Conservation (phyloP, 768 basidiomycete genomes). For the Phanerochaete carnosa region DNA sequence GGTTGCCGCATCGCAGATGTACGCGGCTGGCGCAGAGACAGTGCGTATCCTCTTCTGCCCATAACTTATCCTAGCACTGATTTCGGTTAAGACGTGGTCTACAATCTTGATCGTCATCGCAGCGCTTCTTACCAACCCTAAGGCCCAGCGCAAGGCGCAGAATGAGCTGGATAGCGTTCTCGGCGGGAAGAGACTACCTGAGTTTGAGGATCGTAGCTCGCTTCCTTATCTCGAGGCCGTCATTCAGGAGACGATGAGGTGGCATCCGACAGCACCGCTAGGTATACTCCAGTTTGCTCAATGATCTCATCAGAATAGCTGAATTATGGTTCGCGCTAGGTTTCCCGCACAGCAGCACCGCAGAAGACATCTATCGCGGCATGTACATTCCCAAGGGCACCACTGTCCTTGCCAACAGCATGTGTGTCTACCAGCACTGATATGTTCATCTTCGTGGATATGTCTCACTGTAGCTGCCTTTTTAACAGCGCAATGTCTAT, state of each 20-base stretch:
- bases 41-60: not conserved
- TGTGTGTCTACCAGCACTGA: no score
- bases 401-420: slow-evolving; percentile 38
- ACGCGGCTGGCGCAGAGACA: not conserved
- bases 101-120: not conserved
- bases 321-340: no score
- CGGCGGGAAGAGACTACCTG: not conserved
- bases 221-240: not conserved
- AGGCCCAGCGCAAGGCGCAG: not conserved
- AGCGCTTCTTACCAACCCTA: not conserved
- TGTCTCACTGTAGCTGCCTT: no score
- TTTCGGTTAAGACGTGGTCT: not conserved
- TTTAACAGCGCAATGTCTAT: slow-evolving; percentile 4
- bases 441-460: no score
- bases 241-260: not conserved
- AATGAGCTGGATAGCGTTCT: not conserved
- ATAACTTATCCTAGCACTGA: not conserved
- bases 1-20: not conserved
- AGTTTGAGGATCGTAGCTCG: not conserved
- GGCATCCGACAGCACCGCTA: slow-evolving; percentile 19
- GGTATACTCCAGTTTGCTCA: not conserved
- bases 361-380: slow-evolving; percentile 40
- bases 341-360: slow-evolving; percentile 36
- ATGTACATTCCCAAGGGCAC: slow-evolving; percentile 39
- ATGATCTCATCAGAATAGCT: no score